Base-by-base conservation (phyloP, 768 basidiomycete species). In the Calocybe indica region DNA sequence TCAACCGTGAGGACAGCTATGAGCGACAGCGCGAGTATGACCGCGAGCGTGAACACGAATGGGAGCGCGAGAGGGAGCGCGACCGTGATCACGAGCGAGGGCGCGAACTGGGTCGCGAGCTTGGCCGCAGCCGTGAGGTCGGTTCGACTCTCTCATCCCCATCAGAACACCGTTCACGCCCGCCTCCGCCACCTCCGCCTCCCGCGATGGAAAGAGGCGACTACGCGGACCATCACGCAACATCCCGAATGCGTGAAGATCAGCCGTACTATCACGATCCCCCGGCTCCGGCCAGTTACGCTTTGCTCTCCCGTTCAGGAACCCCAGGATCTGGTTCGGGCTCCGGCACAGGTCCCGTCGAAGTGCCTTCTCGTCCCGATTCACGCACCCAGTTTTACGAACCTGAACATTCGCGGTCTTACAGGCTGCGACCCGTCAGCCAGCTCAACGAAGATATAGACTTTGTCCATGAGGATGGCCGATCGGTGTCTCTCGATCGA, bases 381-480 rank as follows among this genome's bases (percentile, higher is more conserved):
- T 74, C 73, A 45, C 71, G 78, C 45, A 52, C 64, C 37, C 76
- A 75, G 37, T 72, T 71, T 57, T 75, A 74, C 57, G 75, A 77
- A 38, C 40, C 37, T 7, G 22, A 22, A 22, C 69, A 68, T n/a
- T 76, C 77, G 42, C 71, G 70, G 39, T 57, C 69, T 51, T 81
- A 73, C 64, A 70, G 70, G 61, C 73, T 76, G 62, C 74, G 76
- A 12, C 73, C 73, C n/a, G 69, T 74, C 50, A 70, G 68, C 55
- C 75, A 69, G 42, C 57, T 65, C 36, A 66, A 66, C 58, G 77
- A 79, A 53, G 76, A 76, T 40, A 54, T 69, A 6, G 79, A 79
- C 50, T 76, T 74, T 57, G 68, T 69, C 40, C 79, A 75, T 56
- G 80, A 80, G 59, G 78, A 80, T 46, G 74, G 72, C 28, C 65